Evolutionary conservation across 805 yeast species (phyloP).

Genomic region (Nakazawaea wickerhamii): DNA sequence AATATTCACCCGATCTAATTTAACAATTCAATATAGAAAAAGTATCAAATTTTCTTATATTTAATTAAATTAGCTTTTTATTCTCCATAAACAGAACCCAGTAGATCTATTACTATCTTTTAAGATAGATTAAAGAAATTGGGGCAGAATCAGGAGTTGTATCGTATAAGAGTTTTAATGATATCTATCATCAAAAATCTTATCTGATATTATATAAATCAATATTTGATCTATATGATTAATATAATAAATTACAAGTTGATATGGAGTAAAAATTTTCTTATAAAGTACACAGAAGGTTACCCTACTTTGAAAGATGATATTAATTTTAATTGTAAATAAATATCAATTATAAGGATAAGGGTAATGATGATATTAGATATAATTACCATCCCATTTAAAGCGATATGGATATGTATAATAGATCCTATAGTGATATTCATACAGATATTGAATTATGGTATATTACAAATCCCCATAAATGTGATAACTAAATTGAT

Average conservation of each 20-base stretch:
- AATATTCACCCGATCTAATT: slow-evolving; percentile 44
- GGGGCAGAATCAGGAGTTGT: slow-evolving; percentile 64
- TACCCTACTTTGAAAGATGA: no score
- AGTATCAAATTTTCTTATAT: slow-evolving; percentile 41
- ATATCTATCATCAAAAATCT: no score
- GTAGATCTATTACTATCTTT: slow-evolving; percentile 34
- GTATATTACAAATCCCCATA: slow-evolving; percentile 5
- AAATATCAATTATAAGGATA: slow-evolving; percentile 9
- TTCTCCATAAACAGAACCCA: slow-evolving; percentile 64
- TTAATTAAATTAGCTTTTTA: slow-evolving; percentile 42
- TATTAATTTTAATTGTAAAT: slow-evolving; percentile 15
- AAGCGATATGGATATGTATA: not conserved
- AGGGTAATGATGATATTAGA: not conserved
- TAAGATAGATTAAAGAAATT: slow-evolving; percentile 28
- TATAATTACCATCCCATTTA: slow-evolving; percentile 4
- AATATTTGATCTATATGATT: no score
- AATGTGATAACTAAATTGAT: not conserved
- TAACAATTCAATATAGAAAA: slow-evolving; percentile 31
- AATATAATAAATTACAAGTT: no score
- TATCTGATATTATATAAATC: no score
- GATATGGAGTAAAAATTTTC: no score
- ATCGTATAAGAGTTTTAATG: no score
- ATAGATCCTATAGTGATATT: slow-evolving; percentile 7
- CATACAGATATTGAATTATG: slow-evolving; percentile 4
- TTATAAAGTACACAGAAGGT: no score